Evolutionary conservation across 1,284 basidiomycete genomes (phyloP).

Genomic region (Coriolopsis trogii): DNA sequence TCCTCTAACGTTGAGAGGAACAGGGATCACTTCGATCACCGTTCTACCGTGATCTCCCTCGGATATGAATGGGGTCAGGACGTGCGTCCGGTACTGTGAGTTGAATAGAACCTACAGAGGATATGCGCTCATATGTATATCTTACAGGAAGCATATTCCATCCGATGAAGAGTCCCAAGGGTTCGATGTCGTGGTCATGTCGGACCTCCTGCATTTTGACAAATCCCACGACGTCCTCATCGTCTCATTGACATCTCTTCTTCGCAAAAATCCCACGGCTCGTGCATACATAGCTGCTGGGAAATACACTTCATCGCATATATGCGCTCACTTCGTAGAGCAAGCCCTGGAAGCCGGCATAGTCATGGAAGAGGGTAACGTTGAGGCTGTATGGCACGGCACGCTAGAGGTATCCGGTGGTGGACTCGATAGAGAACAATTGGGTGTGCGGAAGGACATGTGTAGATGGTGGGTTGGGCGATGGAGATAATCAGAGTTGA

Average conservation of each 20-base stretch:
- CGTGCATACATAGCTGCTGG: constrained; percentile 65
- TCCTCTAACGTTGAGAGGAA: constrained; percentile 56
- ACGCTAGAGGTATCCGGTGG: constrained; percentile 43
- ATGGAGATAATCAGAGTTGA: constrained; percentile 38
- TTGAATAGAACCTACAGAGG: background rate
- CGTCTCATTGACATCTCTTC: constrained; percentile 49
- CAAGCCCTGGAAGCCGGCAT: constrained; percentile 47
- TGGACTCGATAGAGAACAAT: constrained; percentile 48
- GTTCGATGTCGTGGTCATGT: constrained; percentile 66
- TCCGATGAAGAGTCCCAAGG: constrained; percentile 43
- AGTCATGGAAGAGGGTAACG: constrained; percentile 46
- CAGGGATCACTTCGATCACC: constrained; percentile 33
- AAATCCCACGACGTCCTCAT: constrained; percentile 61
- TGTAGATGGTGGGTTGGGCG: constrained; percentile 64
- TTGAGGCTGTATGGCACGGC: constrained; percentile 51
- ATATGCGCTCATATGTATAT: background rate
- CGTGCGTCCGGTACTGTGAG: constrained; percentile 48
- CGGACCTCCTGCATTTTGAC: constrained; percentile 71
- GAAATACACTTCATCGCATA: constrained; percentile 56
- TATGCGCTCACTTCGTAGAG: constrained; percentile 58
- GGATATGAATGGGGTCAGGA: constrained; percentile 71
- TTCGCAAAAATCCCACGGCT: constrained; percentile 44
- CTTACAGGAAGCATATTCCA: background rate
- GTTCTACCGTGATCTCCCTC: constrained; percentile 45
- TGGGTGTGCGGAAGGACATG: constrained; percentile 54